Evolutionary conservation across 202 grass and related monocot species (phyloP).

Genomic region (Zoysia matrella): DNA sequence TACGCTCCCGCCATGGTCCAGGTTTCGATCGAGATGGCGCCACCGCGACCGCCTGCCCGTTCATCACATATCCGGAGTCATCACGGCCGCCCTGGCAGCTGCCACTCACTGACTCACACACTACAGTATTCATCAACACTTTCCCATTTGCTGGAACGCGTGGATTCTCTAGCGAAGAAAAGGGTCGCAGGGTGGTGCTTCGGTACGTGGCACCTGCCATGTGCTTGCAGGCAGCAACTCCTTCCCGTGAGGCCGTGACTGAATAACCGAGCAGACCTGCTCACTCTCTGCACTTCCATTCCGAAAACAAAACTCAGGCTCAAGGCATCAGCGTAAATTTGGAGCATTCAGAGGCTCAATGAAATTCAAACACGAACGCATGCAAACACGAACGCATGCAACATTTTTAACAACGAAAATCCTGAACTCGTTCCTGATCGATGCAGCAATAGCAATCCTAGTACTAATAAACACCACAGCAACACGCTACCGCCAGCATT

Average conservation of each 20-base stretch:
- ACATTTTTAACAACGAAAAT: background rate
- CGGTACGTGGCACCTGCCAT: background rate
- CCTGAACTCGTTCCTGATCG: background rate
- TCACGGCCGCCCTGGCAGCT: background rate
- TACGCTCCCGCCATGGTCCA: background rate
- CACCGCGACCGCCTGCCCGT: background rate
- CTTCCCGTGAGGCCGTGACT: background rate
- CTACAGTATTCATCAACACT: background rate
- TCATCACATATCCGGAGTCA: slow-evolving; percentile 10
- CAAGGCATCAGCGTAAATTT: background rate
- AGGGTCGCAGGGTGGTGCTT: background rate
- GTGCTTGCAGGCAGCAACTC: background rate
- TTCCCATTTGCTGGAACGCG: background rate
- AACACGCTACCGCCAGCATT: slow-evolving; percentile 35
- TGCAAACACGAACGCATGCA: background rate
- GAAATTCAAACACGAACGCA: background rate
- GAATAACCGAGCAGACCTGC: background rate
- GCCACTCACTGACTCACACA: too few relatives aligned
- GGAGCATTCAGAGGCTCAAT: background rate
- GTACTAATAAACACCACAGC: slow-evolving; percentile 2
- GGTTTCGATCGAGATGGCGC: background rate
- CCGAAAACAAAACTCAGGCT: background rate
- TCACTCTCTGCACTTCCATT: background rate
- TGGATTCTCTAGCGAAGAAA: background rate
- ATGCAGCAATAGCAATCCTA: background rate